Evolutionary conservation across 2,329 filamentous ascomycete genomes (phyloP).

Genomic region (Dendryphion nanum): DNA sequence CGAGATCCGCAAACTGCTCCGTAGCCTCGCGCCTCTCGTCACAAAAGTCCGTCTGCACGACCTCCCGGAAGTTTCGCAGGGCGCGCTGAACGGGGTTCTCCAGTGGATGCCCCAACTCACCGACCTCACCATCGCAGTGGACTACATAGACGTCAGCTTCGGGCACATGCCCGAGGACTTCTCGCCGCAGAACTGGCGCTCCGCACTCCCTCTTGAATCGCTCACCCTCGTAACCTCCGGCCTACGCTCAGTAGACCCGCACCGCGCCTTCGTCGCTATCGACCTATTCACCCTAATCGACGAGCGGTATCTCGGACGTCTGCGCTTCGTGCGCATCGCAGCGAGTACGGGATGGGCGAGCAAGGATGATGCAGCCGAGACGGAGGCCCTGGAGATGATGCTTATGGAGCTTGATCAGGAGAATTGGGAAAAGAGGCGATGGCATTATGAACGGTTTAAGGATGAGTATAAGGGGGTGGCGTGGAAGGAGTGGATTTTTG

Average conservation of each 20-base stretch:
- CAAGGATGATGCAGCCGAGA: slow-evolving; percentile 30
- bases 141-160: slow-evolving; percentile 47
- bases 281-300: slow-evolving; percentile 44
- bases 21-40: slow-evolving; percentile 29
- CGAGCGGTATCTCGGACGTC: slow-evolving; percentile 38
- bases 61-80: slow-evolving; percentile 39
- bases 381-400: slow-evolving; percentile 40
- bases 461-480: slow-evolving; percentile 5
- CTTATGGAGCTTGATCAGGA: slow-evolving; percentile 37
- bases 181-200: slow-evolving; percentile 10
- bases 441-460: slow-evolving; percentile 29
- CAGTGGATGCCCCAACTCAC: slow-evolving; percentile 40
- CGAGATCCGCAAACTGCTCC: slow-evolving; percentile 39
- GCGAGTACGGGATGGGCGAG: slow-evolving; percentile 41
- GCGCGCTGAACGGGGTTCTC: slow-evolving; percentile 42
- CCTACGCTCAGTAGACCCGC: slow-evolving; percentile 24
- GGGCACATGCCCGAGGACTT: slow-evolving; percentile 22
- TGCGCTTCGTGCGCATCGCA: slow-evolving; percentile 40
- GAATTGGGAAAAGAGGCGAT: slow-evolving; percentile 36
- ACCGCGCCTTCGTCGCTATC: slow-evolving; percentile 40
- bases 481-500: slow-evolving; percentile 26
- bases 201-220: slow-evolving; percentile 33
- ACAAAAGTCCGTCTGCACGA: slow-evolving; percentile 40
- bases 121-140: slow-evolving; percentile 44
- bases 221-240: slow-evolving; percentile 43